Conservation (phyloP, 306 rosid genomes). For the Macrotyloma uniflorum region DNA sequence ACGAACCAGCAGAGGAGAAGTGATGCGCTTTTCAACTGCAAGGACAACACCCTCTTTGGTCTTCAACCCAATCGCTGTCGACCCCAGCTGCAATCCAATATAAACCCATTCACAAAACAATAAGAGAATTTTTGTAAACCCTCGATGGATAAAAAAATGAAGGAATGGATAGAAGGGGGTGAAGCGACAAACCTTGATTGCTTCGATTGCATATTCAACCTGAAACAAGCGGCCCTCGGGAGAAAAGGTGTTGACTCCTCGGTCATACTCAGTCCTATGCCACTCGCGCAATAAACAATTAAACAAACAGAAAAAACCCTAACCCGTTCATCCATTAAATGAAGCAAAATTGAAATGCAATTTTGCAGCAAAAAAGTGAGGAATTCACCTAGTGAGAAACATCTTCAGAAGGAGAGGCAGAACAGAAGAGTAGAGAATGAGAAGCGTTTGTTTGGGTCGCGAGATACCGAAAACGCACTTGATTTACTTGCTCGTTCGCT, state of each 20-base stretch:
- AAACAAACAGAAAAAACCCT: conserved; percentile 13
- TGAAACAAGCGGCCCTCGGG: conserved; percentile 11
- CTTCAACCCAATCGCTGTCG: conserved; percentile 95
- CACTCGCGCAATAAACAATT: conserved; percentile 4
- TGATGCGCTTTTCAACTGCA: conserved; percentile 95
- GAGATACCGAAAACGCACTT: not conserved
- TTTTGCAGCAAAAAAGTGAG: not conserved
- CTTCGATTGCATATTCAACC: conserved; percentile 16
- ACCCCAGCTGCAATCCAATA: conserved; percentile 69
- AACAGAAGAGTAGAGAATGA: not conserved
- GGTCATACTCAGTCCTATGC: conserved; percentile 92
- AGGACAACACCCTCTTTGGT: conserved; percentile 95
- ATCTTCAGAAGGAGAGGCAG: conserved; percentile 29
- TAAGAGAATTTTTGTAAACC: not conserved
- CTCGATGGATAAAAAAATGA: not conserved
- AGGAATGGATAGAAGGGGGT: not conserved
- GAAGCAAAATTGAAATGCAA: not conserved
- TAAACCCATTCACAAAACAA: not conserved
- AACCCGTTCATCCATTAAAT: not conserved
- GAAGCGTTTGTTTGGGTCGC: not conserved
- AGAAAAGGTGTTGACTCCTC: conserved; percentile 61
- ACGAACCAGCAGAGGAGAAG: conserved; percentile 85
- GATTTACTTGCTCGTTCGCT: not conserved
- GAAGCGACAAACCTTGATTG: not conserved
- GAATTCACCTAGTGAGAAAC: conserved; percentile 87